phyloP scores from a whole-genome alignment of 768 basidiomycete genomes.

The Collybia mongolica region DNA sequence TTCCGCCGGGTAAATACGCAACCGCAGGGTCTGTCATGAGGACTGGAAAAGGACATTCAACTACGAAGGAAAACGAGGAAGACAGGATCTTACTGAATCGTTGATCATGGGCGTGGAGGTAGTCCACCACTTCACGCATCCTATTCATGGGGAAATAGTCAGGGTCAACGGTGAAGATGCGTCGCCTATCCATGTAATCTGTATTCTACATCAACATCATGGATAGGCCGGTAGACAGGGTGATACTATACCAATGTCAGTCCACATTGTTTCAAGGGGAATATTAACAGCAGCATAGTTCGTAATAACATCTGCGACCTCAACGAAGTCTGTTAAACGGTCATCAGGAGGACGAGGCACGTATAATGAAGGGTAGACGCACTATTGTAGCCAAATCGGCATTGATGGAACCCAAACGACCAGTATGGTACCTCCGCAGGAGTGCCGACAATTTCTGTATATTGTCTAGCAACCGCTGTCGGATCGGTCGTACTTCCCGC shows the following conservation, averaged over 20 bases:
- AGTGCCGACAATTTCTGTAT: constrained; percentile 60
- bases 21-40: constrained; percentile 77
- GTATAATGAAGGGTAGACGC: constrained; percentile 7
- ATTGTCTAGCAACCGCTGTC: constrained; percentile 60
- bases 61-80: background rate
- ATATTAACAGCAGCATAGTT: constrained; percentile 62
- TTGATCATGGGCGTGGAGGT: constrained; percentile 60
- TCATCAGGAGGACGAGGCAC: background rate
- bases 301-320: constrained; percentile 59
- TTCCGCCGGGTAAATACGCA: constrained; percentile 43
- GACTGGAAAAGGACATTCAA: constrained; percentile 32
- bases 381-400: constrained; percentile 69
- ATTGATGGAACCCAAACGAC: constrained; percentile 72
- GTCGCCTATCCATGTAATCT: constrained; percentile 72
- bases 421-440: constrained; percentile 78
- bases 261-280: constrained; percentile 82
- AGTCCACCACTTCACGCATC: constrained; percentile 62
- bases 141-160: constrained; percentile 63
- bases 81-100: constrained; percentile 39
- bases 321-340: constrained; percentile 50
- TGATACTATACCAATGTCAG: constrained; percentile 56
- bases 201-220: background rate
- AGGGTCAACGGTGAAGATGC: constrained; percentile 68
- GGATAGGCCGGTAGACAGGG: background rate
- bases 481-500: constrained; percentile 64